phyloP scores from a whole-genome alignment of 2,329 filamentous ascomycete species.

The Penicillium sclerotigenum region DNA sequence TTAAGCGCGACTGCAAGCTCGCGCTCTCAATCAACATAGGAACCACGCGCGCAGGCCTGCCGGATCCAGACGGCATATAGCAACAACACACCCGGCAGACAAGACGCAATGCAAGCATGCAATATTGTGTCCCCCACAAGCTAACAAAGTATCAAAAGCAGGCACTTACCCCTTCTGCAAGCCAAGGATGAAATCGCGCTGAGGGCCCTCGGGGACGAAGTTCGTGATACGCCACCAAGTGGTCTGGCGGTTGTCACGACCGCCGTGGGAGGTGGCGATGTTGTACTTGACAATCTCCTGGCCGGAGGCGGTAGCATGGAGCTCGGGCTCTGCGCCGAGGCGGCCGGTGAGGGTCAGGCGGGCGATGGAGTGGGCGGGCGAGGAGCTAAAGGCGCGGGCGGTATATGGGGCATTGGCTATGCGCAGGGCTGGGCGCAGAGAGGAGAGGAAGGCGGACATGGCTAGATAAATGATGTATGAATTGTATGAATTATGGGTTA shows the following conservation, averaged over 20 bases:
- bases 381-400: constrained; percentile 72
- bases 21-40: neutral
- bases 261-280: constrained; percentile 66
- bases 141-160: neutral
- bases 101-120: neutral
- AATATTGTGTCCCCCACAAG: neutral
- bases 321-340: constrained; percentile 74
- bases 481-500: neutral
- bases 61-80: neutral
- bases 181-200: constrained; percentile 67
- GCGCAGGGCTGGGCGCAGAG: constrained; percentile 50
- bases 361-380: constrained; percentile 61
- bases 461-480: constrained; percentile 1
- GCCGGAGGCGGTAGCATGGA: constrained; percentile 66
- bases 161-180: constrained; percentile 78
- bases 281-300: constrained; percentile 73
- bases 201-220: constrained; percentile 65
- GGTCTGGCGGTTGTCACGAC: constrained; percentile 67
- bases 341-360: constrained; percentile 85
- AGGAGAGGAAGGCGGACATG: constrained; percentile 51
- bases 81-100: neutral
- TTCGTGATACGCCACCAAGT: constrained; percentile 81
- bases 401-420: constrained; percentile 41
- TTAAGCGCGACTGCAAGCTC: neutral
- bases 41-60: neutral